Evolutionary conservation across 495 filamentous ascomycete genomes (phyloP).

Genomic region (Neurospora sp.): DNA sequence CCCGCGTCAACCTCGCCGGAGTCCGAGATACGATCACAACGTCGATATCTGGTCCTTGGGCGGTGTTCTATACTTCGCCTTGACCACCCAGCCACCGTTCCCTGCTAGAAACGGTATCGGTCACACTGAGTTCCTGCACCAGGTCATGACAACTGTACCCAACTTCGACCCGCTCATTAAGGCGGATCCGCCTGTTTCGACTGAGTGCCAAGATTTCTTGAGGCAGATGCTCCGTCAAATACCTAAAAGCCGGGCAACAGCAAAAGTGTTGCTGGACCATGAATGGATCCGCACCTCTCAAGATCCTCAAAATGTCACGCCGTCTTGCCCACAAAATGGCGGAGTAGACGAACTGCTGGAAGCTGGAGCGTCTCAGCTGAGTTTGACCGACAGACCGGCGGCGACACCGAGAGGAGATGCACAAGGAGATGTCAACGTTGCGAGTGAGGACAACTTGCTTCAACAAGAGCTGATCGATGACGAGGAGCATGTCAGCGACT

Average conservation of each 20-base stretch:
- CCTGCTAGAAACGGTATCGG: conserved; percentile 47
- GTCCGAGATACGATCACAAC: conserved; percentile 67
- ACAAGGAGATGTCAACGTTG: background rate
- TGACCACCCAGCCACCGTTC: conserved; percentile 69
- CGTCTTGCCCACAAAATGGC: conserved; percentile 35
- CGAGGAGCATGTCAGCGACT: conserved; percentile 18
- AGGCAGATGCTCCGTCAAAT: conserved; percentile 62
- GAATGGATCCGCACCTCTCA: conserved; percentile 51
- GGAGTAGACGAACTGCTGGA: conserved; percentile 32
- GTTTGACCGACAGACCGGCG: conserved; percentile 35
- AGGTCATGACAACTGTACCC: conserved; percentile 65
- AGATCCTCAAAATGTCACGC: conserved; percentile 18
- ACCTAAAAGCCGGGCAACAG: conserved; percentile 57
- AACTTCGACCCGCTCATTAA: conserved; percentile 48
- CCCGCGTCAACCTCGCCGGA: conserved; percentile 17
- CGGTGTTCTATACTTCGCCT: conserved; percentile 74
- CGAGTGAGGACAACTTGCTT: conserved; percentile 22
- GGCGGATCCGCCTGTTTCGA: conserved; percentile 41
- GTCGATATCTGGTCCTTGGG: conserved; percentile 94
- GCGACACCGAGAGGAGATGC: conserved; percentile 9
- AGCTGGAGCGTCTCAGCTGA: conserved; percentile 60
- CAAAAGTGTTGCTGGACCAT: conserved; percentile 52
- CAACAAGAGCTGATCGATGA: conserved; percentile 37
- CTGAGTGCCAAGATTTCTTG: conserved; percentile 61
- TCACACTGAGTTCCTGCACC: conserved; percentile 59